Conservation (phyloP, 2,329 filamentous ascomycete species). For the Xylariales sp. region DNA sequence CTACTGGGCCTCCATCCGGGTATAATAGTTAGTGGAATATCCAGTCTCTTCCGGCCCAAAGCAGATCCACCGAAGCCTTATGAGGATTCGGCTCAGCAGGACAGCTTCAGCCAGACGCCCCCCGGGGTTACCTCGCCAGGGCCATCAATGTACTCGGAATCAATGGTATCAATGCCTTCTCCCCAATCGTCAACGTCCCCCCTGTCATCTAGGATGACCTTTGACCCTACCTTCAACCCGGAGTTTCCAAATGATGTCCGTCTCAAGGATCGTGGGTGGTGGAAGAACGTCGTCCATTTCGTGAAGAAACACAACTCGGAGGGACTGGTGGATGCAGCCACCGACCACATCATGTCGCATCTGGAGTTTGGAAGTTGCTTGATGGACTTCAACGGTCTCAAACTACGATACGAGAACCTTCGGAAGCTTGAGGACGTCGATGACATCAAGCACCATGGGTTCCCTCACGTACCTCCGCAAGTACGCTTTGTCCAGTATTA, state of each 20-base stretch:
- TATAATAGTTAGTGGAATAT: slow-evolving; percentile 75
- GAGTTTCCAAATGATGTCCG: slow-evolving; percentile 70
- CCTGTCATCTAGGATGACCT: slow-evolving; percentile 18
- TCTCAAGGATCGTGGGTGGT: slow-evolving; percentile 64
- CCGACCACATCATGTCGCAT: slow-evolving; percentile 71
- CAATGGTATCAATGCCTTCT: neutral
- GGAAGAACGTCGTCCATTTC: slow-evolving; percentile 68
- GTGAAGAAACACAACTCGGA: slow-evolving; percentile 73
- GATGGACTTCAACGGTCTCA: slow-evolving; percentile 69
- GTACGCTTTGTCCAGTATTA: slow-evolving; percentile 88
- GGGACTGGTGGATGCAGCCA: slow-evolving; percentile 64
- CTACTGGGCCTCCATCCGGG: slow-evolving; percentile 87
- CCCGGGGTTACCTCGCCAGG: slow-evolving; percentile 17
- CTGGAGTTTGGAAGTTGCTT: slow-evolving; percentile 79
- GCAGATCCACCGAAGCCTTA: slow-evolving; percentile 24
- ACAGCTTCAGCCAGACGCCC: slow-evolving; percentile 12
- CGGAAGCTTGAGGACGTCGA: slow-evolving; percentile 68
- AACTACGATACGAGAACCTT: slow-evolving; percentile 63
- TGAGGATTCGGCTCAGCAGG: slow-evolving; percentile 14
- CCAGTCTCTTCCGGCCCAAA: slow-evolving; percentile 64
- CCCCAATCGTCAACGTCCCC: slow-evolving; percentile 11
- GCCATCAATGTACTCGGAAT: neutral
- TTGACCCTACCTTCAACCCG: slow-evolving; percentile 69
- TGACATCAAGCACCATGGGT: slow-evolving; percentile 36
- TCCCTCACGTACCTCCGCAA: slow-evolving; percentile 39